Evolutionary conservation across 805 yeast species (phyloP), one percentile per base, ranked within the genome.

Genomic region (Lipomyces starkeyi): DNA sequence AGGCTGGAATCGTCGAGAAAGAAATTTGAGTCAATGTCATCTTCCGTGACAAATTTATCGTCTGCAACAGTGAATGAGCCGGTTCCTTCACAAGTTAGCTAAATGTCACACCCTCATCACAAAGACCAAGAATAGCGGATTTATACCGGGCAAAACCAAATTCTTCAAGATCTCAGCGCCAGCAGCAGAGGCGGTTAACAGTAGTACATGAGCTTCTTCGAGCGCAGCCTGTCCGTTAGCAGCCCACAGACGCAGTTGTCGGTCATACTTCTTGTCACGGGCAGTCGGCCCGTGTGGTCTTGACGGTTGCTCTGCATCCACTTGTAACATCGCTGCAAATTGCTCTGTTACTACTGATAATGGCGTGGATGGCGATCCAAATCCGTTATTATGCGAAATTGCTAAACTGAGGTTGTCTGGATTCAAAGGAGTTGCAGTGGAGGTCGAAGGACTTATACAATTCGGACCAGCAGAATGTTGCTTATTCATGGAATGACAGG

Each of bases 181-280:
- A 0, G 88, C 81, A 0, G 87, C 74, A 0, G 86, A 81, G 4
- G 87, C 87, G 58, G 86, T 85, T 2, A 92, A 73, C 2, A 92
- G 77, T 64, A 92, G 85, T 2, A 93, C 82, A 64, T 84, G 87
- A 0, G 93, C 81, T 1, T 76, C 74, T 40, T 85, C 85, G 20
- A 94, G 80, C 6, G 82, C 80, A 3, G 77, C 67, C 74, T 94
- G 99, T 2, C 98, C 99, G 11, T 83, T 77, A 0, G 84, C 74
- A 1, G 91, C 93, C 98, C 98, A 94, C 17, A 94, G 80, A 49
- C 98, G 84, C 67, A 94, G 80, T 76, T 94, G 98, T 52, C 99
- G 68, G 56, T 69, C 72, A 47, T 69, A 69, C 40, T 69, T 69
- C 62, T 63, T 65, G 49, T 69, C 72, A 8, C 62, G 58, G n/a